Evolutionary conservation across 768 basidiomycete genomes (phyloP).

Genomic region (Hemileccinum impolitum): DNA sequence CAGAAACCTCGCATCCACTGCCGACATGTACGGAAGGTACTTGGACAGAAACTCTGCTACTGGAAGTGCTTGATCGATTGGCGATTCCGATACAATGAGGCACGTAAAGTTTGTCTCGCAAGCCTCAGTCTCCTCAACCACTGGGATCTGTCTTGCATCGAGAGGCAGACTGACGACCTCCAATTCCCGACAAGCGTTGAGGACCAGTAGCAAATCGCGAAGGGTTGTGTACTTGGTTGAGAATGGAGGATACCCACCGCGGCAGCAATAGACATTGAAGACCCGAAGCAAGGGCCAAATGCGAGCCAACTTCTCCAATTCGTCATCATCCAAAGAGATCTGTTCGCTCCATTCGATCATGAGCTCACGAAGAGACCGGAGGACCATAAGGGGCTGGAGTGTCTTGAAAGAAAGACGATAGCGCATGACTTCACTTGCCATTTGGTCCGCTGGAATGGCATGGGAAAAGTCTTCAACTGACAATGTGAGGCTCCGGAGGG

Average conservation of each 20-base stretch:
- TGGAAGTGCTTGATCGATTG: slow-evolving; percentile 3
- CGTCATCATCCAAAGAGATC: slow-evolving; percentile 8
- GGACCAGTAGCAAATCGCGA: slow-evolving; percentile 6
- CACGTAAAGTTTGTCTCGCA: not conserved
- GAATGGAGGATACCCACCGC: slow-evolving; percentile 4
- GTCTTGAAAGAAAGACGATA: slow-evolving; percentile 9
- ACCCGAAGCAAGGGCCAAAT: slow-evolving; percentile 6
- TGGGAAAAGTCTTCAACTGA: not conserved
- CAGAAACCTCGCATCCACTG: not conserved
- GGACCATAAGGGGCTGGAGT: slow-evolving; percentile 2
- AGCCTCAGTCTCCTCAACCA: not conserved
- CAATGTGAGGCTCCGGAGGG: slow-evolving; percentile 1
- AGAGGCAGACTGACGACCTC: not conserved
- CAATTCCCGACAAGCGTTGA: not conserved
- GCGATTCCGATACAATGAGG: slow-evolving; percentile 9
- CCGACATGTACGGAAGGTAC: slow-evolving; percentile 1
- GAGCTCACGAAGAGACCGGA: slow-evolving; percentile 3
- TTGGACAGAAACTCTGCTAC: slow-evolving; percentile 13
- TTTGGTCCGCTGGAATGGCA: not conserved
- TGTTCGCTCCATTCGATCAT: slow-evolving; percentile 11
- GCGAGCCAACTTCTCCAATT: slow-evolving; percentile 4
- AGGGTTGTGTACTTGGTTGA: slow-evolving; percentile 8
- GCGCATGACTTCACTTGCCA: slow-evolving; percentile 1
- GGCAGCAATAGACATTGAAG: slow-evolving; percentile 4
- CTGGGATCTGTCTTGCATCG: slow-evolving; percentile 14